Evolutionary conservation across 192 early-diverging fungal genomes (phyloP).

Genomic region (Ambispora gerdemannii): DNA sequence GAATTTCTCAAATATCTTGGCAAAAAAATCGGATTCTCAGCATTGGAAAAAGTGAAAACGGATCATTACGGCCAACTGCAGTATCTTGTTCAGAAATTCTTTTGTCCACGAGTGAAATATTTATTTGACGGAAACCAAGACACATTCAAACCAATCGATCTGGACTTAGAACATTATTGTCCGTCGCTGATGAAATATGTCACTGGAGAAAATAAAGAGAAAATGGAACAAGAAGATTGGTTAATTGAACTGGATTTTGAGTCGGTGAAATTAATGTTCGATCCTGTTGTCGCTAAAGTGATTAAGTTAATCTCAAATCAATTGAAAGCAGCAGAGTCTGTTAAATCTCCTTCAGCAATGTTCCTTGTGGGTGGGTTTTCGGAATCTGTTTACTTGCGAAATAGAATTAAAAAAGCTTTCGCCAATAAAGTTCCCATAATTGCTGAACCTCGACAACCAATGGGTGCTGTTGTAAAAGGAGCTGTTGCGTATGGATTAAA

Average conservation of each 20-base stretch:
- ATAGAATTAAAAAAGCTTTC: constrained; percentile 52
- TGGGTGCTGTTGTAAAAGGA: constrained; percentile 52
- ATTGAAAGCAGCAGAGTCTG: constrained; percentile 41
- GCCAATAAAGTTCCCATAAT: constrained; percentile 43
- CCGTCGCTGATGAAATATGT: constrained; percentile 20
- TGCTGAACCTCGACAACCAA: constrained; percentile 48
- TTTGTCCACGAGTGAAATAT: constrained; percentile 9
- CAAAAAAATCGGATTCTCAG: constrained; percentile 41
- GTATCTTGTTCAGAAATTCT: constrained; percentile 11
- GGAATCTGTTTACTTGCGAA: constrained; percentile 52
- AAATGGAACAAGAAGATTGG: not conserved
- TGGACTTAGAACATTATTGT: constrained; percentile 10
- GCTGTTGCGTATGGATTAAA: constrained; percentile 49
- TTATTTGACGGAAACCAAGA: not conserved
- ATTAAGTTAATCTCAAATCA: constrained; percentile 50
- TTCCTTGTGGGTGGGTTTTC: constrained; percentile 59
- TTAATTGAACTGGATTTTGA: constrained; percentile 2
- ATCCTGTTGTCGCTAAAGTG: constrained; percentile 53
- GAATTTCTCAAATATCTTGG: constrained; percentile 47
- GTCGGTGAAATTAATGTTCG: constrained; percentile 40
- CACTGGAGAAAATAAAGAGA: not conserved
- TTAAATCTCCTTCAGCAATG: constrained; percentile 42
- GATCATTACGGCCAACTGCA: constrained; percentile 16
- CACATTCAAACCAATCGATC: not conserved
- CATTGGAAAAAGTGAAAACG: constrained; percentile 26